These are phyloP conservation scores for Inga laurina DNA, from an alignment of 306 rosid species.

Conservation along the genomic window DNA sequence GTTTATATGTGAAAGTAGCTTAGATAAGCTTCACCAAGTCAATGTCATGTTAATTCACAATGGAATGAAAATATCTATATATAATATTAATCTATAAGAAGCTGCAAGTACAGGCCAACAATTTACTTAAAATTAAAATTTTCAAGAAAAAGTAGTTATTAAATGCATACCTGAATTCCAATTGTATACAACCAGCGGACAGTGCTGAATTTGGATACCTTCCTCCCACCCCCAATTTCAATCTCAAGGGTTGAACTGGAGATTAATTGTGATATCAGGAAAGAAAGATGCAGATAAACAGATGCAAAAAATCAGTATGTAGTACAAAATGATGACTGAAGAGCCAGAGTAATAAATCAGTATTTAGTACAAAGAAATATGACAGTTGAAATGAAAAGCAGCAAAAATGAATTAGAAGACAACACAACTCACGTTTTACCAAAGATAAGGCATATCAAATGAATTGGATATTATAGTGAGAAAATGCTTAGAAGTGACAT, in stretches of 20 bases:
- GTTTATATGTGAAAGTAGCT: not conserved
- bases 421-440: not conserved
- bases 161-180: conserved; percentile 79
- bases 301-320: not conserved
- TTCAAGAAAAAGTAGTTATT: not conserved
- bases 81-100: not conserved
- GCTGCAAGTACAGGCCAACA: not conserved
- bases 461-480: not conserved
- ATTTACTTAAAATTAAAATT: not conserved
- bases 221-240: conserved; percentile 98
- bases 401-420: conserved; percentile 1
- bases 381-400: not conserved
- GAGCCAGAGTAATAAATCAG: conserved; percentile 16
- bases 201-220: conserved; percentile 78
- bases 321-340: not conserved
- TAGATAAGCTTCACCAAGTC: conserved; percentile 12
- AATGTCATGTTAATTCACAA: conserved; percentile 3
- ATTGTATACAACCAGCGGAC: conserved; percentile 83
- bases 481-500: not conserved
- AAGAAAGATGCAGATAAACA: conserved; percentile 22
- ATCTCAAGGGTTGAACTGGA: conserved; percentile 83
- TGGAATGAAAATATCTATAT: not conserved
- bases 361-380: not conserved
- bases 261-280: conserved; percentile 41
- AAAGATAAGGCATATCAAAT: not conserved